Percentiles rank a stretch among this genome's conserved stretches.
These are phyloP conservation scores for Rhodomyrtus tomentosa DNA, from an alignment of 345 rosid species.

Conservation along the genomic window DNA sequence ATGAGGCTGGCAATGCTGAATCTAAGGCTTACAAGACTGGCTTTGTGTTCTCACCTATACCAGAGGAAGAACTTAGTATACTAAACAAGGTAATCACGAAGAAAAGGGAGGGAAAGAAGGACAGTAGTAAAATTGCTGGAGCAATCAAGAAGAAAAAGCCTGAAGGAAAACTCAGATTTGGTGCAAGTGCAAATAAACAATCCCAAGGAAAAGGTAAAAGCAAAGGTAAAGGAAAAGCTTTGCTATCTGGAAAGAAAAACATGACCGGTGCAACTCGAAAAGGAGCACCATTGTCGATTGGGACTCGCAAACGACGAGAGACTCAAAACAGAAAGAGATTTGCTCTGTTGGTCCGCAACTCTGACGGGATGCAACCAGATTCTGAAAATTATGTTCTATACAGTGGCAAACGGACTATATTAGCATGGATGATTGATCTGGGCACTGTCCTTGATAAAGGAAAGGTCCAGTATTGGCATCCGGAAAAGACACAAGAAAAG, in stretches of 20 bases:
- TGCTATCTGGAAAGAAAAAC: background rate
- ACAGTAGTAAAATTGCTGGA: constrained; percentile 16
- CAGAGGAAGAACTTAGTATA: constrained; percentile 55
- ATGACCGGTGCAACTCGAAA: constrained; percentile 5
- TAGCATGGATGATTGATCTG: constrained; percentile 79
- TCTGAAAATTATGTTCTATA: constrained; percentile 46
- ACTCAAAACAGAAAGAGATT: constrained; percentile 45
- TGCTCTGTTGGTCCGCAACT: constrained; percentile 55
- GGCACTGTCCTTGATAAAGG: constrained; percentile 42
- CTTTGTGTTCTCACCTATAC: constrained; percentile 51
- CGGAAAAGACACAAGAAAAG: constrained; percentile 20
- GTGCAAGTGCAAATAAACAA: constrained; percentile 4
- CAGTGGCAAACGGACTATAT: constrained; percentile 68
- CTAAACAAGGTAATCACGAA: constrained; percentile 32
- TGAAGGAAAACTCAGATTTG: constrained; percentile 12
- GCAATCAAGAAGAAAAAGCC: constrained; percentile 20
- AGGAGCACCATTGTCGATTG: constrained; percentile 6
- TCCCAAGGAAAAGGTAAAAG: constrained; percentile 14
- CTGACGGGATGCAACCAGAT: constrained; percentile 34
- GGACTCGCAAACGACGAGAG: constrained; percentile 35
- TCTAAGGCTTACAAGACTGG: constrained; percentile 25
- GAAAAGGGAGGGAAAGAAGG: constrained; percentile 40
- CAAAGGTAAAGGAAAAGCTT: constrained; percentile 13
- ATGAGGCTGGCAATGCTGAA: constrained; percentile 27
- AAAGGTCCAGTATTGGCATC: constrained; percentile 46